These are phyloP conservation scores for Lizonia empirigonia DNA, from an alignment of 2,329 filamentous ascomycete species.

Conservation along the genomic window DNA sequence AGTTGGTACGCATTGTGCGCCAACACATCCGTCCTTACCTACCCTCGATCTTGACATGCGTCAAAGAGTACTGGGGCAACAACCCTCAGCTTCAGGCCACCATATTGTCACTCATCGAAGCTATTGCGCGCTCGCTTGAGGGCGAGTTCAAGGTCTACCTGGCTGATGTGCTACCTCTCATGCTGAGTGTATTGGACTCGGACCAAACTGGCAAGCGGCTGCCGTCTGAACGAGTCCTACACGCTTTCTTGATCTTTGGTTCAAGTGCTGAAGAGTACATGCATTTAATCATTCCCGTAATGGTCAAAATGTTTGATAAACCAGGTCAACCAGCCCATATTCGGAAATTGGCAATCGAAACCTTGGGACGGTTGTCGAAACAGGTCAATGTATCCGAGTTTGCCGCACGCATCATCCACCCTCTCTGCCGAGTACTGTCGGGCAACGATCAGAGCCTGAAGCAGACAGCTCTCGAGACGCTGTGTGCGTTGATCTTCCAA, in stretches of 20 bases:
- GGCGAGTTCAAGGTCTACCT: slow-evolving; percentile 98
- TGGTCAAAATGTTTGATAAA: slow-evolving; percentile 93
- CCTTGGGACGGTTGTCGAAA: slow-evolving; percentile 88
- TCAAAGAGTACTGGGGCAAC: slow-evolving; percentile 88
- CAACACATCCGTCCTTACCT: slow-evolving; percentile 95
- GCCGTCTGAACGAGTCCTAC: slow-evolving; percentile 87
- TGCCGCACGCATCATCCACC: slow-evolving; percentile 94
- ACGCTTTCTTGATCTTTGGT: slow-evolving; percentile 95
- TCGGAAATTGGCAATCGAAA: slow-evolving; percentile 89
- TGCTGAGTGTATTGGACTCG: slow-evolving; percentile 92
- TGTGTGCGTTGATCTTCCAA: slow-evolving; percentile 94
- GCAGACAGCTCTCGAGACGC: slow-evolving; percentile 84
- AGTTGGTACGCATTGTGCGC: slow-evolving; percentile 90
- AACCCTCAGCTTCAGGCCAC: slow-evolving; percentile 84
- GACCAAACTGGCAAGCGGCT: slow-evolving; percentile 76
- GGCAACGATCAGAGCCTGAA: slow-evolving; percentile 75
- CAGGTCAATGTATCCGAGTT: slow-evolving; percentile 98
- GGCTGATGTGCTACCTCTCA: slow-evolving; percentile 83
- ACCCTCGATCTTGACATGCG: slow-evolving; percentile 80
- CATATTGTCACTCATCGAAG: slow-evolving; percentile 89
- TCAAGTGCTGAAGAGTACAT: slow-evolving; percentile 97
- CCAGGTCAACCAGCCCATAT: slow-evolving; percentile 78
- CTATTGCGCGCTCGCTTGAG: slow-evolving; percentile 89
- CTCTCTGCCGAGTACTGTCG: slow-evolving; percentile 80
- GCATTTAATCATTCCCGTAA: slow-evolving; percentile 96